Evolutionary conservation across 129 eudicot genomes (phyloP).

Genomic region (Flaveria sonorensis): DNA sequence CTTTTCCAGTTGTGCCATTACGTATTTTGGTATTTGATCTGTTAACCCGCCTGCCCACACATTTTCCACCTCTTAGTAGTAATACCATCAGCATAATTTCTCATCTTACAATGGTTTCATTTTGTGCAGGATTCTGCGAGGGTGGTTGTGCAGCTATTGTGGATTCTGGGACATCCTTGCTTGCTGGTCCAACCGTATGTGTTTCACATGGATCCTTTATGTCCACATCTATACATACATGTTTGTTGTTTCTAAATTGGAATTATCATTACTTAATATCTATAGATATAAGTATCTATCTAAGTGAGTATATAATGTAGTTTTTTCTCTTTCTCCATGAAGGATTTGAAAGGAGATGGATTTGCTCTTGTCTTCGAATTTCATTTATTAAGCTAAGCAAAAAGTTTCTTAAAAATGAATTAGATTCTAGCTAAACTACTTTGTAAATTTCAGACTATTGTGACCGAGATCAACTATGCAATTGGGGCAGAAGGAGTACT

Average conservation of each 20-base stretch:
- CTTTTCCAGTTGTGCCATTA: neutral
- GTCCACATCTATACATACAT: neutral
- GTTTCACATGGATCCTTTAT: conserved; percentile 15
- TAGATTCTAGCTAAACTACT: neutral
- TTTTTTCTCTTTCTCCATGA: no score
- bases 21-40: neutral
- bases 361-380: no score
- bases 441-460: conserved; percentile 54
- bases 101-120: neutral
- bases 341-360: no score
- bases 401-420: no score
- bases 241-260: neutral
- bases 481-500: conserved; percentile 87
- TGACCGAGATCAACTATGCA: conserved; percentile 86
- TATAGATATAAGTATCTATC: no score
- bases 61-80: neutral
- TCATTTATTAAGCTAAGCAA: no score
- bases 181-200: conserved; percentile 91
- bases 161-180: conserved; percentile 94
- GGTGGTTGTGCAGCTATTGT: conserved; percentile 89
- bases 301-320: neutral
- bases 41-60: neutral
- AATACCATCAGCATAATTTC: neutral
- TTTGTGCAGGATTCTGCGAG: conserved; percentile 64
- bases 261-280: no score